Evolutionary conservation across 805 yeast genomes (phyloP).

Genomic region (Komagataella phaffii): DNA sequence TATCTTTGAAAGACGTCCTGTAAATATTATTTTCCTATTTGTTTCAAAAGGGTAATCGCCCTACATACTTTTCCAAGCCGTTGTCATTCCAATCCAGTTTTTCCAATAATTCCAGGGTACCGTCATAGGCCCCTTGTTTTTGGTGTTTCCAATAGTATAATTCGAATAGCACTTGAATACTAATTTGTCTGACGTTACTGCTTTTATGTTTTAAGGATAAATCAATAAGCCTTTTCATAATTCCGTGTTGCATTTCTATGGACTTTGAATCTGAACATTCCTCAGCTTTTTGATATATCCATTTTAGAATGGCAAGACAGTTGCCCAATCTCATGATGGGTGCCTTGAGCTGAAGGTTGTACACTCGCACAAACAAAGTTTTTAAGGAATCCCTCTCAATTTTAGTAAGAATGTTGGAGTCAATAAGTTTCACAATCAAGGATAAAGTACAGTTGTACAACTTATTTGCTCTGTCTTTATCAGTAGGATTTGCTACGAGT

Average conservation of each 20-base stretch:
- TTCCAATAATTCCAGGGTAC: background rate
- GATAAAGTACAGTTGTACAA: slow-evolving; percentile 11
- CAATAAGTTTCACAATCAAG: slow-evolving; percentile 24
- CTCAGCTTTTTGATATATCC: background rate
- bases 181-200: background rate
- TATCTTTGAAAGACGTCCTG: slow-evolving; percentile 53
- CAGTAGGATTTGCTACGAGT: slow-evolving; percentile 11
- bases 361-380: slow-evolving; percentile 30
- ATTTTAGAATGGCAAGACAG: background rate
- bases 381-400: slow-evolving; percentile 10
- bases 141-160: background rate
- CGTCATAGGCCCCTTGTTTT: background rate
- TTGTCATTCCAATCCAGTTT: background rate
- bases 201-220: background rate
- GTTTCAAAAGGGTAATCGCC: background rate
- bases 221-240: background rate
- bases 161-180: background rate
- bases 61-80: background rate
- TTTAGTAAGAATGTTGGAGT: slow-evolving; percentile 21
- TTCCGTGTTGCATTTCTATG: background rate
- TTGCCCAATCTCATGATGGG: slow-evolving; percentile 18
- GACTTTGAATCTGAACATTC: background rate
- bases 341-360: slow-evolving; percentile 43
- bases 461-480: background rate
- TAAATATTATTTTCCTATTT: no score